Percentiles rank a stretch among this genome's conserved stretches.
phyloP scores from a whole-genome alignment of 106 monocot species.

The Narthecium ossifragum region DNA sequence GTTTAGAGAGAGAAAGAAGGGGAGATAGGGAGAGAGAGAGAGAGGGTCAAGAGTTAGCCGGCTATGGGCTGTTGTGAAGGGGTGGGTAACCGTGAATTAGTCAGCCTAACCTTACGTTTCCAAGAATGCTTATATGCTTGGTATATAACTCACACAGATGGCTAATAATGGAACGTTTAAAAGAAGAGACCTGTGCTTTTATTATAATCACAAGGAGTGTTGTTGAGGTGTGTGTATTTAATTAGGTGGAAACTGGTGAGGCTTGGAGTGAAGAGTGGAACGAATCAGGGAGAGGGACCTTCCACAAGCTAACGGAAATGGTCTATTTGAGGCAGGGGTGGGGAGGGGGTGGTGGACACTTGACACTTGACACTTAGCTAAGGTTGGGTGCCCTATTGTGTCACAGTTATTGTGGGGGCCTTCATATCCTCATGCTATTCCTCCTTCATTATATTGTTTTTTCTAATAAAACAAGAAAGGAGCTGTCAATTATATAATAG shows the following conservation, averaged over 20 bases:
- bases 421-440: too few species aligned
- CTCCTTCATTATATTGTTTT: too few species aligned
- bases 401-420: too few species aligned
- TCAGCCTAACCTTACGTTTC: constrained; percentile 11
- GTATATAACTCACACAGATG: too few species aligned
- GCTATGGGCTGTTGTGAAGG: background rate
- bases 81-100: constrained; percentile 18
- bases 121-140: background rate
- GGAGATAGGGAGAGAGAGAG: background rate
- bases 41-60: constrained; percentile 13
- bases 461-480: too few species aligned
- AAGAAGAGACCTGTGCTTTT: background rate
- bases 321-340: too few species aligned
- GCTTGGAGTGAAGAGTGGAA: constrained; percentile 9
- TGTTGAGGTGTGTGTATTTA: background rate
- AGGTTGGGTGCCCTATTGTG: too few species aligned
- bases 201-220: background rate
- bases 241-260: background rate
- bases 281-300: too few species aligned
- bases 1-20: background rate
- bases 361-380: background rate
- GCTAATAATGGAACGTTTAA: background rate
- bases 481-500: too few species aligned
- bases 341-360: background rate
- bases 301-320: too few species aligned